Conservation (phyloP, 176 grass and related monocot genomes). For the Themeda triandra region DNA sequence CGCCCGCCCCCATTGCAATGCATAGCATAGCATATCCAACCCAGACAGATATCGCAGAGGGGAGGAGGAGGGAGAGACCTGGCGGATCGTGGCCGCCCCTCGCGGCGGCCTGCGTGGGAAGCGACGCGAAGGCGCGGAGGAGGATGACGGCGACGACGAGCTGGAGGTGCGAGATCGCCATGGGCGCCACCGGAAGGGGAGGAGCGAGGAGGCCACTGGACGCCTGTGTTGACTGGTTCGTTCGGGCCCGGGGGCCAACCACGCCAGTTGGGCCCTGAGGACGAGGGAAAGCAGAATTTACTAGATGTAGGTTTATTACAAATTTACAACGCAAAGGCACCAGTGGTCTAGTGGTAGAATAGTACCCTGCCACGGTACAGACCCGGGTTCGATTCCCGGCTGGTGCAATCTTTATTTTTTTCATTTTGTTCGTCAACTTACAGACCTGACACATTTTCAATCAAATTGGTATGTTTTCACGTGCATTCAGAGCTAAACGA, state of each 20-base stretch:
- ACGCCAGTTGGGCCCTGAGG: too few relatives aligned
- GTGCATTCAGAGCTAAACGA: neutral
- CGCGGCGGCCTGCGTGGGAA: constrained; percentile 4
- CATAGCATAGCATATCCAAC: neutral
- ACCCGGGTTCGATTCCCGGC: constrained; percentile 61
- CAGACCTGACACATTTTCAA: too few relatives aligned
- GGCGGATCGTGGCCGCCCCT: constrained; percentile 6
- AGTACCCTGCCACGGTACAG: constrained; percentile 84
- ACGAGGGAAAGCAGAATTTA: too few relatives aligned
- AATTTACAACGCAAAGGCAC: constrained; percentile 1
- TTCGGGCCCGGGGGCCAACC: too few relatives aligned
- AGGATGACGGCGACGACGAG: constrained; percentile 5
- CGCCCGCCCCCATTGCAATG: neutral
- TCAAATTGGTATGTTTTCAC: neutral
- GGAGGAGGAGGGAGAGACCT: constrained; percentile 14
- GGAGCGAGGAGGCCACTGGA: neutral
- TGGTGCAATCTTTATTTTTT: constrained; percentile 18
- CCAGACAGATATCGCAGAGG: neutral
- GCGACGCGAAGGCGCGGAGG: constrained; percentile 16
- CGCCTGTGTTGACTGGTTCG: too few relatives aligned
- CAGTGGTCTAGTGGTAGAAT: constrained; percentile 85
- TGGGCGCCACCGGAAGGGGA: neutral
- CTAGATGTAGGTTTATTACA: too few relatives aligned
- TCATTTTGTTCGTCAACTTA: neutral
- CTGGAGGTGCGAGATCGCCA: constrained; percentile 38